Base-by-base conservation (phyloP, 2,329 filamentous ascomycete genomes). In the Aspergillus melleus region DNA sequence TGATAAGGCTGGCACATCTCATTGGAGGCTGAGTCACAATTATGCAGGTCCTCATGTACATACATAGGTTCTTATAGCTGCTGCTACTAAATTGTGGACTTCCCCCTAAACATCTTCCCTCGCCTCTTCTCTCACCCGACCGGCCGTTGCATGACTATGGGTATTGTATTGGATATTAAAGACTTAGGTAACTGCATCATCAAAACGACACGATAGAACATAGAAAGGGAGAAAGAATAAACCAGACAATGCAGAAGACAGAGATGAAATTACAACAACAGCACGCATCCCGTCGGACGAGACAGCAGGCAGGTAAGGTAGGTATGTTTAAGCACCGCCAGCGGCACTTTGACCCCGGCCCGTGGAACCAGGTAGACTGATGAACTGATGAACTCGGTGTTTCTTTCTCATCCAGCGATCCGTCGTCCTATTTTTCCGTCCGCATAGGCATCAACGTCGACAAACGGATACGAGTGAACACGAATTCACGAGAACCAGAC, bases 1-100 rank as follows among this genome's bases (percentile, higher is more conserved):
- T 54, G 61, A 63, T 63, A 63, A 61, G 59, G 19, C 20, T 20
- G 12, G 4, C 42, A 11, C 19, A 36, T 58, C 32, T 54, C 36
- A 62, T 62, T 62, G 58, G 61, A 56, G 26, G 26, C 51, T 47
- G 5, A 30, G 44, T 30, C 36, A 10, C 32, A 11, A 30, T 32
- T 36, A 49, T 22, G 26, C 19, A 22, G 20, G 39, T 29, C 12
- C 12, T 12, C 8, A 19, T 36, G 53, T 49, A 36, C 46, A 55
- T 29, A 29, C 26, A 9, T 29, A 29, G 26, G 26, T 9, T 29
- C 6, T 29, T 29, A 9, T 8, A 9, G 26, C 26, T 29, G 26
- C 26, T 29, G 26, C 26, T 29, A 9, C 26, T 29, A 9, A 29
- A 8, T 8, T 29, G 8, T 42, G 6, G 14, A 42, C 36, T 42